Conservation (phyloP, 2,329 filamentous ascomycete genomes). For the Zasmidium angulare region DNA sequence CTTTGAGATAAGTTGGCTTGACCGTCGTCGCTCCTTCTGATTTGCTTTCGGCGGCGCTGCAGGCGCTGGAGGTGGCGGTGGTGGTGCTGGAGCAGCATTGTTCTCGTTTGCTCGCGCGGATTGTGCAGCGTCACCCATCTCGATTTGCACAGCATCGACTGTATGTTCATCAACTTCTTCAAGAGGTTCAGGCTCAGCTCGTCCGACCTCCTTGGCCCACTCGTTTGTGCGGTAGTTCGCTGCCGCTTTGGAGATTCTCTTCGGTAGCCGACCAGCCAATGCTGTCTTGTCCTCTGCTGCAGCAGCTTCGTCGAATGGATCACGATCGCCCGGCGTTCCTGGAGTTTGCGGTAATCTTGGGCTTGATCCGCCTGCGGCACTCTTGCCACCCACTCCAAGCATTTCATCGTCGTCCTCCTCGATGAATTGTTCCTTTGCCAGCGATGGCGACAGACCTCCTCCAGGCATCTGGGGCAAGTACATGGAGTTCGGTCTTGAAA, state of each 20-base stretch:
- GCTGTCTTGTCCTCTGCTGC: constrained; percentile 1
- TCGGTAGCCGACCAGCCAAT: constrained; percentile 64
- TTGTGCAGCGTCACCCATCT: constrained; percentile 48
- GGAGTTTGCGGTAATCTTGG: neutral
- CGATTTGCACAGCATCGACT: constrained; percentile 41
- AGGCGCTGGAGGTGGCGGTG: constrained; percentile 14
- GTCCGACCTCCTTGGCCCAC: constrained; percentile 86
- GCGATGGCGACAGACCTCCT: neutral
- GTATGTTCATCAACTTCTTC: constrained; percentile 34
- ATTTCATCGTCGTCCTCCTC: constrained; percentile 23
- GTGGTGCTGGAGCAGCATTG: constrained; percentile 22
- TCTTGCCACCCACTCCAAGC: constrained; percentile 12
- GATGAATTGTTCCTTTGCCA: constrained; percentile 10
- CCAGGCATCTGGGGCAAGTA: constrained; percentile 7
- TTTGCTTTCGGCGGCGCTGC: constrained; percentile 4
- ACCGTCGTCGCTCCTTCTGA: constrained; percentile 4
- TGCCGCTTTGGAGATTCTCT: constrained; percentile 72
- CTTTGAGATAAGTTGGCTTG: constrained; percentile 5
- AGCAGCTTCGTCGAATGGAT: neutral
- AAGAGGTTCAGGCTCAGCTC: constrained; percentile 65
- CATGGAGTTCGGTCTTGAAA: constrained; percentile 18
- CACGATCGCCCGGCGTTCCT: neutral
- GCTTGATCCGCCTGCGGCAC: neutral
- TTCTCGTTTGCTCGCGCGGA: constrained; percentile 34
- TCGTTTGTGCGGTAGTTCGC: constrained; percentile 88